phyloP scores from a whole-genome alignment of 2,329 filamentous ascomycete species.

The Arthrinium phaeospermum region DNA sequence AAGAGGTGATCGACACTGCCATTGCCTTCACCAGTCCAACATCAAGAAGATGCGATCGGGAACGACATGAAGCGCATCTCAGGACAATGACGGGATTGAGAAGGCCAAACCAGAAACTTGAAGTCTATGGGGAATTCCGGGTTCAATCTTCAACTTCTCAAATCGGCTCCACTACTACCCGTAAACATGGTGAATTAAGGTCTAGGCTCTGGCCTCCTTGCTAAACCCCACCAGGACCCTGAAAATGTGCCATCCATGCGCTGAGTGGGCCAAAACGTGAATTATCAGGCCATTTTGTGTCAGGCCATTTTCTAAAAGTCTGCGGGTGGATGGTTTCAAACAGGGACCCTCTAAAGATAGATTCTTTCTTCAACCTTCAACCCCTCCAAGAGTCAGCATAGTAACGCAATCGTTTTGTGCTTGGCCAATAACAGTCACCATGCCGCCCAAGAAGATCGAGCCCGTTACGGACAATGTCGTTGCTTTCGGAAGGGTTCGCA shows the following conservation, averaged over 20 bases:
- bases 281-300: conserved; percentile 21
- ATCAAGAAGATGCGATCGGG: no score
- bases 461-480: conserved; percentile 50
- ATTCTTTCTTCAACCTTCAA: neutral
- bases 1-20: no score
- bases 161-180: no score
- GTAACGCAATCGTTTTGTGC: conserved; percentile 8
- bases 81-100: no score
- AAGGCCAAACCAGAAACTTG: no score
- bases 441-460: conserved; percentile 50
- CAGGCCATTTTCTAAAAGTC: conserved; percentile 13
- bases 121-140: no score
- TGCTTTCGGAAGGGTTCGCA: conserved; percentile 44
- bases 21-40: no score
- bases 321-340: neutral
- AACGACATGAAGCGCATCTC: no score
- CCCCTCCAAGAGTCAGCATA: neutral
- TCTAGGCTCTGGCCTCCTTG: no score
- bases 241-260: neutral
- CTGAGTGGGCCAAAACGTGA: conserved; percentile 12
- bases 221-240: neutral
- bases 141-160: no score
- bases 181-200: no score
- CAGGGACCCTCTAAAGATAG: conserved; percentile 1
- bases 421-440: conserved; percentile 28